These are phyloP conservation scores for Punica granatum DNA, from an alignment of 345 rosid genomes.

Conservation along the genomic window DNA sequence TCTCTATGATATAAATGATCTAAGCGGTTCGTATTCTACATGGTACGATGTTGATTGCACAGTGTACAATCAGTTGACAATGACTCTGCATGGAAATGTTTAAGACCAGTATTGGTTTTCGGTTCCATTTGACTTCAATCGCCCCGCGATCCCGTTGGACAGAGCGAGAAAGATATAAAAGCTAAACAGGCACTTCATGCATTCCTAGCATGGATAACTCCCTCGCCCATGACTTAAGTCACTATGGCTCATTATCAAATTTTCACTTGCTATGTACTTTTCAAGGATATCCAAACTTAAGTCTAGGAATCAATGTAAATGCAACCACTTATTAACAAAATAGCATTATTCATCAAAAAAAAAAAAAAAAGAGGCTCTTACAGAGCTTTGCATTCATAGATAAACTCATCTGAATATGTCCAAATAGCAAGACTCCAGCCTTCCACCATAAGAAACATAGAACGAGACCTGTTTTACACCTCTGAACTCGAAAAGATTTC, in stretches of 20 bases:
- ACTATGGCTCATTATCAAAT: too few relatives aligned
- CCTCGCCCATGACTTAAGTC: too few relatives aligned
- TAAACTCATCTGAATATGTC: background rate
- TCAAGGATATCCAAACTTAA: too few relatives aligned
- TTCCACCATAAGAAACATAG: background rate
- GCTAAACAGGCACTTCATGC: too few relatives aligned
- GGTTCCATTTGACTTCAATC: background rate
- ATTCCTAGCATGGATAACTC: too few relatives aligned
- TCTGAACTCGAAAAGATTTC: background rate
- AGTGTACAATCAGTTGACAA: too few relatives aligned
- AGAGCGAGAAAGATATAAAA: background rate
- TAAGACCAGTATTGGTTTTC: background rate
- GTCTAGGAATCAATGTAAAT: too few relatives aligned
- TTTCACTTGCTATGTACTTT: too few relatives aligned
- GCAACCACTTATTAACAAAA: too few relatives aligned
- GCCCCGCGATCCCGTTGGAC: background rate
- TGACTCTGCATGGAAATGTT: background rate
- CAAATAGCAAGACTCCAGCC: background rate
- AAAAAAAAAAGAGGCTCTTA: background rate
- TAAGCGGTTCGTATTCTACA: too few relatives aligned
- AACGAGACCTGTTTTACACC: background rate
- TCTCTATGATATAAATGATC: background rate
- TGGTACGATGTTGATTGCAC: too few relatives aligned
- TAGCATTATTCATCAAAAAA: too few relatives aligned
- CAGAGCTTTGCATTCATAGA: background rate